Evolutionary conservation across 805 yeast species (phyloP).

Genomic region (Candida sakaeoensis): DNA sequence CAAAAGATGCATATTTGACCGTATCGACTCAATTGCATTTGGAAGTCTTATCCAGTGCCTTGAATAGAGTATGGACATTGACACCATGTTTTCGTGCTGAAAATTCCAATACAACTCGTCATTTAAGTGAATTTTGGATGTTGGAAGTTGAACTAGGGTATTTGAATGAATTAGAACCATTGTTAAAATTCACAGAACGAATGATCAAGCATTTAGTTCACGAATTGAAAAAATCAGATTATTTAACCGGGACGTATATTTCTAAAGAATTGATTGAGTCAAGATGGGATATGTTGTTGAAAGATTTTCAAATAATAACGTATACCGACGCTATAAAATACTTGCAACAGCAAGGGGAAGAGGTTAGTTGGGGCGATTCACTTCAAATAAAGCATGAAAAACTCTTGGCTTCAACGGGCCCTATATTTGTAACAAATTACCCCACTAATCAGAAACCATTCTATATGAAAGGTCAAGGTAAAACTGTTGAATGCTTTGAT

Average conservation of each 20-base stretch:
- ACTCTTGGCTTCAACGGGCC: conserved; percentile 75
- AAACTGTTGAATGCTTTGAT: conserved; percentile 88
- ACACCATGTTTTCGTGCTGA: conserved; percentile 96
- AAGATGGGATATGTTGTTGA: conserved; percentile 60
- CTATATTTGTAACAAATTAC: conserved; percentile 87
- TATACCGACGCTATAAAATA: conserved; percentile 72
- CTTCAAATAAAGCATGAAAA: conserved; percentile 87
- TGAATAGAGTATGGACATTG: conserved; percentile 81
- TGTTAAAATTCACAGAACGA: conserved; percentile 63
- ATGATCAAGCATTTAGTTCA: conserved; percentile 56
- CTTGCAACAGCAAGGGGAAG: conserved; percentile 18
- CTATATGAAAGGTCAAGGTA: conserved; percentile 65
- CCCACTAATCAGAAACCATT: conserved; percentile 81
- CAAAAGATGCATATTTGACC: conserved; percentile 65
- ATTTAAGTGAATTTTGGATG: conserved; percentile 96
- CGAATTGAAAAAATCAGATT: conserved; percentile 21
- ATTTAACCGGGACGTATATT: conserved; percentile 17
- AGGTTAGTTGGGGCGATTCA: conserved; percentile 62
- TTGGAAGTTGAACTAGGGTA: conserved; percentile 86
- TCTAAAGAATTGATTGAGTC: conserved; percentile 26
- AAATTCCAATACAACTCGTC: conserved; percentile 84
- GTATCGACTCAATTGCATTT: conserved; percentile 92
- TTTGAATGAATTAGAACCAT: conserved; percentile 50
- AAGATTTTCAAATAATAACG: conserved; percentile 65
- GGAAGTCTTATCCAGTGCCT: conserved; percentile 72